These are phyloP conservation scores for Thelephora ganbajun DNA, from an alignment of 768 basidiomycete species.

Conservation along the genomic window DNA sequence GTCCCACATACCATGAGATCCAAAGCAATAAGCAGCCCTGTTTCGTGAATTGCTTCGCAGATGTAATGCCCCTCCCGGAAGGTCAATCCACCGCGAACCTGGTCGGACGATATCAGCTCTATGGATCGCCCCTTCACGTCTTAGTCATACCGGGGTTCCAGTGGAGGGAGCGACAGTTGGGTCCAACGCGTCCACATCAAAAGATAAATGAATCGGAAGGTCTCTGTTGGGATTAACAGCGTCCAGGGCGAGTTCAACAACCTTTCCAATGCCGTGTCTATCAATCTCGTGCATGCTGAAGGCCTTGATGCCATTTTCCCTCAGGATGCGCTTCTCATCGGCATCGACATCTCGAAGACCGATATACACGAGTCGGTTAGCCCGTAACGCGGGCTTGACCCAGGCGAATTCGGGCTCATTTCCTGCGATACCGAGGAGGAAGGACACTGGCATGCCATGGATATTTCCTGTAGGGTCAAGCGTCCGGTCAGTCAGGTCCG, in stretches of 20 bases:
- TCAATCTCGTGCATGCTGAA: slow-evolving; percentile 55
- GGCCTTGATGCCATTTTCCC: slow-evolving; percentile 66
- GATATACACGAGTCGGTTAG: slow-evolving; percentile 85
- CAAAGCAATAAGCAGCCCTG: slow-evolving; percentile 79
- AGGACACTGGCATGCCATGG: slow-evolving; percentile 96
- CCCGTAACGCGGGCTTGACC: slow-evolving; percentile 50
- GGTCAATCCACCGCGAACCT: slow-evolving; percentile 89
- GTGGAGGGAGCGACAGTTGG: slow-evolving; percentile 94
- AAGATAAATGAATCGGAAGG: slow-evolving; percentile 85
- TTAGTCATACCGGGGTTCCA: slow-evolving; percentile 57
- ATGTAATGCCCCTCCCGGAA: slow-evolving; percentile 99
- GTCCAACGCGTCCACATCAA: slow-evolving; percentile 92
- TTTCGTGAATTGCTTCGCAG: slow-evolving; percentile 86
- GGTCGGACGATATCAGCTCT: neutral
- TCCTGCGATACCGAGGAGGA: slow-evolving; percentile 48
- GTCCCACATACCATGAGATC: slow-evolving; percentile 68
- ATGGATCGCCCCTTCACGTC: neutral
- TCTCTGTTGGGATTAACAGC: slow-evolving; percentile 79
- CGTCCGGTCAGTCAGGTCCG: neutral
- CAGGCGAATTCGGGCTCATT: slow-evolving; percentile 34
- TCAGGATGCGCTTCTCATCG: slow-evolving; percentile 79
- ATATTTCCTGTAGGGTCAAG: slow-evolving; percentile 54
- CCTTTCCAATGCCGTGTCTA: slow-evolving; percentile 81
- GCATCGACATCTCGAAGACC: slow-evolving; percentile 88
- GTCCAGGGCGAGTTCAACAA: slow-evolving; percentile 94